Evolutionary conservation across 2,329 filamentous ascomycete species (phyloP).

Genomic region (Cladophialophora carrionii): DNA sequence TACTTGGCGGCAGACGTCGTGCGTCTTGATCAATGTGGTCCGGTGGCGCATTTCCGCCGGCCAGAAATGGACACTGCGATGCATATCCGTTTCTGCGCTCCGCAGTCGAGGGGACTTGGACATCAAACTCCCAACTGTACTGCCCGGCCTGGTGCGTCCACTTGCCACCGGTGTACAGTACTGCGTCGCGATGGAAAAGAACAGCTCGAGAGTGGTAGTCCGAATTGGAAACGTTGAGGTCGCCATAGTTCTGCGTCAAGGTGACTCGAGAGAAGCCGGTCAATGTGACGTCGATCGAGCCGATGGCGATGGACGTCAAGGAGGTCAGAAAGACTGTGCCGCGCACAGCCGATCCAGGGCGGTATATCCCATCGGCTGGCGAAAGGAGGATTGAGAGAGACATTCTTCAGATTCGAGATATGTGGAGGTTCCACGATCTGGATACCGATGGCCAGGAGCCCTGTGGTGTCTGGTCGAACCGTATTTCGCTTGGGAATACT

Average conservation of each 20-base stretch:
- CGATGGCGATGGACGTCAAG: constrained; percentile 4
- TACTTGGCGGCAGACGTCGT: constrained; percentile 3
- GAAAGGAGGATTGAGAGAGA: constrained; percentile 13
- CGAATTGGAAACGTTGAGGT: constrained; percentile 10
- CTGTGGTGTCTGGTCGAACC: neutral
- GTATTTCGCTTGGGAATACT: neutral
- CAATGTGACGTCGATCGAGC: constrained; percentile 6
- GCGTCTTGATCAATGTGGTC: neutral
- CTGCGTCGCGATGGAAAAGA: neutral
- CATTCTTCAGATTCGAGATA: neutral
- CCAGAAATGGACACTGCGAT: neutral
- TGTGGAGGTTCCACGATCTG: neutral
- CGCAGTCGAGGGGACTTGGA: neutral
- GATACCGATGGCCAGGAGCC: neutral
- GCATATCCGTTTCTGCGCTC: neutral
- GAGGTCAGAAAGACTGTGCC: constrained; percentile 11
- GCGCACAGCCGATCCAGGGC: neutral
- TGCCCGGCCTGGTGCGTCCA: constrained; percentile 11
- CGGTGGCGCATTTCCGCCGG: neutral
- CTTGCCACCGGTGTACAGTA: constrained; percentile 5
- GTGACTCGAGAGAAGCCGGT: constrained; percentile 1
- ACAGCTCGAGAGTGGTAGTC: constrained; percentile 7
- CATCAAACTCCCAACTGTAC: constrained; percentile 9
- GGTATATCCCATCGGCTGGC: neutral
- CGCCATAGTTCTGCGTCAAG: constrained; percentile 17